Evolutionary conservation across 1,139 yeast species (phyloP).

Genomic region (Blastobotrys illinoisensis): DNA sequence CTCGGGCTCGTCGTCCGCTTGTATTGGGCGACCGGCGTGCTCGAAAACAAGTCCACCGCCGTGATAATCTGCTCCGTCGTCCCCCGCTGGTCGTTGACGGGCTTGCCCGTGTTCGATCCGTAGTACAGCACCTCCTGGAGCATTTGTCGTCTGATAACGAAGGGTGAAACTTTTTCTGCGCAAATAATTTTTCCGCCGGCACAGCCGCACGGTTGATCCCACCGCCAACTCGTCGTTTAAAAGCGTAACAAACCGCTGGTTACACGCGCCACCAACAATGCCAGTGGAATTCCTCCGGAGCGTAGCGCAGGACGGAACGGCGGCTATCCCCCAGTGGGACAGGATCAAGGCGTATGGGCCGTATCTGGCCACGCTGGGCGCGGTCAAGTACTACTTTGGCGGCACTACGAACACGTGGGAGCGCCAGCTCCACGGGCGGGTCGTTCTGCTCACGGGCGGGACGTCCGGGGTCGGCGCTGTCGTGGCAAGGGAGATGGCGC

Average conservation of each 20-base stretch:
- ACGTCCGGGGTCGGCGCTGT: constrained; percentile 87
- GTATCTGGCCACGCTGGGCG: constrained; percentile 40
- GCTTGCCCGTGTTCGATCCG: constrained; percentile 20
- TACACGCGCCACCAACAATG: constrained; percentile 41
- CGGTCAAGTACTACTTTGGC: constrained; percentile 63
- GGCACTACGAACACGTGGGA: constrained; percentile 87
- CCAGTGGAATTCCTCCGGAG: constrained; percentile 74
- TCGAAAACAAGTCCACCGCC: constrained; percentile 24
- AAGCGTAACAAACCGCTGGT: too few relatives aligned
- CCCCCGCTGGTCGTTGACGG: constrained; percentile 9
- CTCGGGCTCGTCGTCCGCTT: constrained; percentile 33
- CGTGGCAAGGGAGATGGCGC: constrained; percentile 67
- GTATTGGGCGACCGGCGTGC: constrained; percentile 23
- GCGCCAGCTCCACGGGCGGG: constrained; percentile 86
- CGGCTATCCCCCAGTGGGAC: constrained; percentile 66
- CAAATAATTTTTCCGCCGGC: not conserved
- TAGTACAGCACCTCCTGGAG: constrained; percentile 29
- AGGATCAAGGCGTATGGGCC: constrained; percentile 54
- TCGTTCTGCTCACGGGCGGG: constrained; percentile 74
- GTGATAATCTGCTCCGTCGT: constrained; percentile 20
- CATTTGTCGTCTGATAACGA: not conserved
- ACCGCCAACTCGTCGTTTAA: too few relatives aligned
- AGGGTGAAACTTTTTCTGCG: not conserved
- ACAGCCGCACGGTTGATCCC: not conserved
- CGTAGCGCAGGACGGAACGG: constrained; percentile 64